Conservation (phyloP, 2,329 filamentous ascomycete genomes). For the Exophiala lecanii-corni region DNA sequence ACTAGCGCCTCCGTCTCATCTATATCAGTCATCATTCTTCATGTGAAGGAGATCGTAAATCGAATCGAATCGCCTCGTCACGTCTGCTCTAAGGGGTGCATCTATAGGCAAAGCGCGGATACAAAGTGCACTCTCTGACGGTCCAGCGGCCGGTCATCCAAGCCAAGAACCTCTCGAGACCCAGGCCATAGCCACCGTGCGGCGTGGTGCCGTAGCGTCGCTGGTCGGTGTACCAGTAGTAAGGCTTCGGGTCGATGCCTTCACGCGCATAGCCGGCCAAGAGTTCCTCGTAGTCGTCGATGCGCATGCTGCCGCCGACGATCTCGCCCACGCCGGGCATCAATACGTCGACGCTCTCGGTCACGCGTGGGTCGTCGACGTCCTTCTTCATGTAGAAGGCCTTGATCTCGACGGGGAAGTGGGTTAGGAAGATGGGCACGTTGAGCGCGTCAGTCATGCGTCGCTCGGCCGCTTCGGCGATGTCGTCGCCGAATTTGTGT, state of each 20-base stretch:
- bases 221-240: constrained; percentile 99
- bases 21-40: too few species aligned
- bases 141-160: constrained; percentile 65
- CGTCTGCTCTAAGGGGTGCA: constrained; percentile 50
- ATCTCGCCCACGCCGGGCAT: constrained; percentile 98
- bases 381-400: constrained; percentile 99
- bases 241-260: constrained; percentile 75
- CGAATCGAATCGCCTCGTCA: too few species aligned
- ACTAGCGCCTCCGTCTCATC: too few species aligned
- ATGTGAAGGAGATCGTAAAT: too few species aligned
- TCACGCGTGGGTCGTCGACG: constrained; percentile 70
- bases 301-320: constrained; percentile 93
- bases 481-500: constrained; percentile 93
- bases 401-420: constrained; percentile 97
- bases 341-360: constrained; percentile 80
- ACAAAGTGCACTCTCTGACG: constrained; percentile 54
- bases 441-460: constrained; percentile 97
- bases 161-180: constrained; percentile 74
- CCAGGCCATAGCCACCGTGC: constrained; percentile 89
- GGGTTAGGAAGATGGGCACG: constrained; percentile 89
- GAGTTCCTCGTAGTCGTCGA: constrained; percentile 84
- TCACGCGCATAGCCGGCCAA: constrained; percentile 83
- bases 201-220: constrained; percentile 91
- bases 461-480: constrained; percentile 94
- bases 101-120: constrained; percentile 47